Conservation (phyloP, 2,329 filamentous ascomycete species). For the Coniosporium tulheliwenetii region DNA sequence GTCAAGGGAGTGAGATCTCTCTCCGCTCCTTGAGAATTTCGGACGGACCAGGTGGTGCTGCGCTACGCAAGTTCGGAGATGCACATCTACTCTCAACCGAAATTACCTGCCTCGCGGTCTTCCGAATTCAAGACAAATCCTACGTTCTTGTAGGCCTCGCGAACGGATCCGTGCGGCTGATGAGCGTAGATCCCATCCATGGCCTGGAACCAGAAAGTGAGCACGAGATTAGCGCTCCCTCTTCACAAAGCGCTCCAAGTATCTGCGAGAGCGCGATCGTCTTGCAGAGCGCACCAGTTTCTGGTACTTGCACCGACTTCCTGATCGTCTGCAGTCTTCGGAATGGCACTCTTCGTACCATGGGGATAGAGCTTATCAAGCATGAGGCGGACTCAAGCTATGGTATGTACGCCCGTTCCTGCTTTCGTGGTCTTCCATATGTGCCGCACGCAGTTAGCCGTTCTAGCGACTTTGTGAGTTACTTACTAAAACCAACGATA, state of each 20-base stretch:
- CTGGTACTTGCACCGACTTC: slow-evolving; percentile 9
- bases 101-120: slow-evolving; percentile 17
- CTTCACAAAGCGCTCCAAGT: slow-evolving; percentile 1
- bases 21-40: slow-evolving; percentile 6
- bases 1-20: slow-evolving; percentile 8
- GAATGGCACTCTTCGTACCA: slow-evolving; percentile 11
- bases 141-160: slow-evolving; percentile 15
- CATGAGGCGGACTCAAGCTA: too few relatives aligned
- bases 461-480: too few relatives aligned
- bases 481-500: too few relatives aligned
- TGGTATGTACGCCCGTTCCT: too few relatives aligned
- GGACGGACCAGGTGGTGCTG: not conserved
- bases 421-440: too few relatives aligned
- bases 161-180: slow-evolving; percentile 10
- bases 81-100: slow-evolving; percentile 10
- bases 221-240: slow-evolving; percentile 4
- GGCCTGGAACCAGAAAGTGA: slow-evolving; percentile 6
- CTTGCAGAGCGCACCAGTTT: not conserved
- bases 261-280: slow-evolving; percentile 12
- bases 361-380: slow-evolving; percentile 3
- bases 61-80: not conserved
- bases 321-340: slow-evolving; percentile 20
- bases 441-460: too few relatives aligned
- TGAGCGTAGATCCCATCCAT: slow-evolving; percentile 6
- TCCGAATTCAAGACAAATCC: slow-evolving; percentile 8